Base-by-base conservation (phyloP, 805 yeast genomes). In the Candida alai region DNA sequence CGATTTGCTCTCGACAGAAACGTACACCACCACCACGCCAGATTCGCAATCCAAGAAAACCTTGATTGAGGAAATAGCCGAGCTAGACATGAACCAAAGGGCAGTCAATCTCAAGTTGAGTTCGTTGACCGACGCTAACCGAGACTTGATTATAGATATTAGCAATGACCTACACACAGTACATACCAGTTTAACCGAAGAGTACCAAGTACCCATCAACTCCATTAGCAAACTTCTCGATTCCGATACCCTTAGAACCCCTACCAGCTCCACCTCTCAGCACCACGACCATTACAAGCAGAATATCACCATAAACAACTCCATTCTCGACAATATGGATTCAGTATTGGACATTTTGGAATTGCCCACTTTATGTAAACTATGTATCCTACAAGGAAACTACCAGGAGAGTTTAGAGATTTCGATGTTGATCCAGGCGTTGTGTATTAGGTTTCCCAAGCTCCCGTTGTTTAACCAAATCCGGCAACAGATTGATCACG, bases 321-420 rank as follows among this genome's bases (percentile, higher is more conserved):
- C 60, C 4, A 70, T 80, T 19, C 59, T 79, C 26, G 69, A 70
- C 30, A 80, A 83, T 44, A 72, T 87, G 49, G 88, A 81, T 41
- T 74, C 78, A 24, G 68, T 89, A 8, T 72, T 82, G 40, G 95
- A 85, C 47, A 71, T 89, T 7, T 63, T 90, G 44, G 95, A 86
- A 50, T 62, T 93, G 21, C 97, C 98, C 1, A 72, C 94, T 2
- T 56, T 90, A 30, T 79, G 90, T 21, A 72, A 79, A 30, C 78
- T 89, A n/a, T 86, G 97, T 57, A 85, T 89, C 8, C 69, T 76
- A 30, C 81, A 83, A 30, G 96, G 96, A 0, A 84, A 84, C 49
- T 93, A 89, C 52, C 83, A 87, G 21, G 95, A 88, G 49, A 88
- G 96, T 7, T 71, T 90, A 22, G 95, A 90, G 53, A 74, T 90